phyloP scores from a whole-genome alignment of 2,329 filamentous ascomycete genomes.

The Microascus cirrosus region DNA sequence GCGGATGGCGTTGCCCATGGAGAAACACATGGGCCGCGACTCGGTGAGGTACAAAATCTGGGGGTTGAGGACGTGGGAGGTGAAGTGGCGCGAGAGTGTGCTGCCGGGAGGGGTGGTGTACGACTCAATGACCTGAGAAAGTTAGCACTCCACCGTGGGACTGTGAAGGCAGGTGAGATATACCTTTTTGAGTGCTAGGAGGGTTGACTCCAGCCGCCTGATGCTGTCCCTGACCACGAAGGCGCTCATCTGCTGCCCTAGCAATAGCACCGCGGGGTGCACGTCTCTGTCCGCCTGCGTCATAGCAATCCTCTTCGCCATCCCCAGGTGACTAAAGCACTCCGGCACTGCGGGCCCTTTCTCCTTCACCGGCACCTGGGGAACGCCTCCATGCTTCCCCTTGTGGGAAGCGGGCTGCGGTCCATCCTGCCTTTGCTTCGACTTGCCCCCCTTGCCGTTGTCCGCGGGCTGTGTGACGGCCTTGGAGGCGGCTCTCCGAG shows the following conservation, averaged over 20 bases:
- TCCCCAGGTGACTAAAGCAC: slow-evolving; percentile 74
- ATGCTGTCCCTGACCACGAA: slow-evolving; percentile 87
- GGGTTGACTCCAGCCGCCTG: slow-evolving; percentile 74
- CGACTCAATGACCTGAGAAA: slow-evolving; percentile 67
- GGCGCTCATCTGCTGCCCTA: slow-evolving; percentile 83
- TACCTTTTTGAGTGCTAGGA: slow-evolving; percentile 83
- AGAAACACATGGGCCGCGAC: slow-evolving; percentile 90
- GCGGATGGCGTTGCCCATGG: slow-evolving; percentile 93
- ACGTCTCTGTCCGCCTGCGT: slow-evolving; percentile 62
- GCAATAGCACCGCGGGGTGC: slow-evolving; percentile 71
- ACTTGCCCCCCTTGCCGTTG: slow-evolving; percentile 34
- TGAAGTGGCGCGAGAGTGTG: slow-evolving; percentile 82
- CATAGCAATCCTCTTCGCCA: slow-evolving; percentile 44
- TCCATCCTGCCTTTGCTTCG: slow-evolving; percentile 34
- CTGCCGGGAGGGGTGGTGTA: slow-evolving; percentile 81
- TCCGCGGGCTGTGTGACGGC: slow-evolving; percentile 30
- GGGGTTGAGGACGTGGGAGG: slow-evolving; percentile 79
- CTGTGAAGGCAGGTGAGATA: neutral
- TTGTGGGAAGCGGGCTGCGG: slow-evolving; percentile 12
- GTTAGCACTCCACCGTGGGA: neutral
- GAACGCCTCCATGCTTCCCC: slow-evolving; percentile 11
- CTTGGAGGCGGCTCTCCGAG: slow-evolving; percentile 65
- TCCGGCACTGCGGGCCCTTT: slow-evolving; percentile 52
- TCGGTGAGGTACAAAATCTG: slow-evolving; percentile 93
- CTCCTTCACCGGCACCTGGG: slow-evolving; percentile 27